Base-by-base conservation (phyloP, 345 rosid species). In the Citrus inodora region DNA sequence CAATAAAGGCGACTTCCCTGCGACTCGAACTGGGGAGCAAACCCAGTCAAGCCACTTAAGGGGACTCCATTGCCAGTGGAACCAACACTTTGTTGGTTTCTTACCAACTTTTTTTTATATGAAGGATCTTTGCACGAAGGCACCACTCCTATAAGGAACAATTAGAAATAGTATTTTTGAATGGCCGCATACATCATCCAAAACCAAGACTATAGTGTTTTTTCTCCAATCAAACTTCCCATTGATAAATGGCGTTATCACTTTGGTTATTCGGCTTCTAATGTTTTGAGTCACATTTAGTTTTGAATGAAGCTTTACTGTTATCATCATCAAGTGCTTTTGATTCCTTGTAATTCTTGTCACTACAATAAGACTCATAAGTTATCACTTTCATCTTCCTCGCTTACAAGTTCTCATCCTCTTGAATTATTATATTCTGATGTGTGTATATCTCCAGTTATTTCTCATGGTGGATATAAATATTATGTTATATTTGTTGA, bases 51-150 rank as follows among this genome's bases (percentile, higher is more conserved):
- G n/a, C n/a, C n/a, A n/a, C n/a, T n/a, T n/a, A n/a, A n/a, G n/a
- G n/a, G n/a, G n/a, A n/a, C n/a, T n/a, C n/a, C n/a, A n/a, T n/a
- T n/a, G n/a, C n/a, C n/a, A n/a, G n/a, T n/a, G n/a, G n/a, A n/a
- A n/a, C n/a, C n/a, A n/a, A n/a, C n/a, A n/a, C n/a, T n/a, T n/a
- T n/a, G n/a, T n/a, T n/a, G n/a, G n/a, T n/a, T 40, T 70, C 21
- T 80, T 48, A 63, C 48, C 73, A 3, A 7, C 30, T 24, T 32
- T 4, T 51, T 71, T 76, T 70, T 59, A 46, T 56, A 24, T 64
- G 73, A 80, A 67, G 38, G 80, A 80, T 63, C 67, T 48, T 35
- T 9, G 40, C 46, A 42, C 22, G 37, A 48, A 73, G 73, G 38
- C 48, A 42, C 27, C 27, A 69, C 9, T 16, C 0, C 64, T 76